Base-by-base conservation (phyloP, 495 filamentous ascomycete genomes). In the Chaetomium tenue region DNA sequence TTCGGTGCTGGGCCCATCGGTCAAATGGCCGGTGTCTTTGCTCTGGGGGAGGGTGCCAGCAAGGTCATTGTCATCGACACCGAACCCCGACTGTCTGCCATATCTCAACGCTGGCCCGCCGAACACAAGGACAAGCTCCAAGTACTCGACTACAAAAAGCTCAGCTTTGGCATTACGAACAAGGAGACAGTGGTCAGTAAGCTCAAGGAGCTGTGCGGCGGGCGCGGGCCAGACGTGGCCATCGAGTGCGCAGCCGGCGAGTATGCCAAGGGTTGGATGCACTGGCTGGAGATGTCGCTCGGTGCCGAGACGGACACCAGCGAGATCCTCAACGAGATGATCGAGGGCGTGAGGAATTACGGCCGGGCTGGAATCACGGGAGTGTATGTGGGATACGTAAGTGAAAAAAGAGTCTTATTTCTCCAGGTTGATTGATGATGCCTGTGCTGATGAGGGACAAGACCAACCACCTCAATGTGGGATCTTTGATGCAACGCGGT, bases 251-350 rank as follows among this genome's bases (percentile, higher is more conserved):
- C 87, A 0, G 90, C 91, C 0, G 90, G 90, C 44, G 89, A 93
- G 74, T 96, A 93, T 55, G 84, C 92, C 18, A 94, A 96, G 77
- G 86, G 90, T 20, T 91, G 88, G 86, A 79, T 83, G 50, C 89
- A 93, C 75, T 90, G 88, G 77, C 81, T 94, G 37, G 89, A 96
- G 78, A 82, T 87, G 71, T 66, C 83, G 60, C 57, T 93, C 0
- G 90, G 90, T 0, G 72, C 89, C 53, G 92, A 97, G 75, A 96
- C 91, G 3, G 92, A 96, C 73, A 91, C 89, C 5, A 88, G 86
- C 51, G 92, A 96, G 77, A 87, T 94, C 53, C 48, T 96, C 62
- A 97, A 97, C 70, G 91, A 97, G 78, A 91, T 92, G 86, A 84
- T 97, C 47, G 87, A 86, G 46, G 82, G 87, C 15, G 89, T 93